phyloP scores from a whole-genome alignment of 2,329 filamentous ascomycete genomes.

The Exophiala calicioides region DNA sequence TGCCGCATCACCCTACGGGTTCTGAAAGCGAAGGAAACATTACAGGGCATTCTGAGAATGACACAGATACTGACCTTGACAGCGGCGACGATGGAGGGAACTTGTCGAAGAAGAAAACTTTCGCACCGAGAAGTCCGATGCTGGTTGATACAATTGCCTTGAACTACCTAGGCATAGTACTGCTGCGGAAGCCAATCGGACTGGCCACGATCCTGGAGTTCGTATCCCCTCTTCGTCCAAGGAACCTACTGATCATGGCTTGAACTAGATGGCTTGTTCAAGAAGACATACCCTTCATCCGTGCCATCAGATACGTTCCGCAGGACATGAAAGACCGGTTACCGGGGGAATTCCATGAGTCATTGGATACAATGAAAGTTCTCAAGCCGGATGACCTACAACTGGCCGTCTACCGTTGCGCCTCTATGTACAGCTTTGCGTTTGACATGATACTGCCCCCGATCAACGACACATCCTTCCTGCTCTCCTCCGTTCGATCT shows the following conservation, averaged over 20 bases:
- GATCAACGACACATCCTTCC: slow-evolving; percentile 67
- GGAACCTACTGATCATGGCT: too few relatives aligned
- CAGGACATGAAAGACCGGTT: slow-evolving; percentile 47
- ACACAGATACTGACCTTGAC: slow-evolving; percentile 26
- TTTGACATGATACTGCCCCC: slow-evolving; percentile 72
- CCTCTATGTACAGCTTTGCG: slow-evolving; percentile 64
- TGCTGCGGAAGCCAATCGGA: slow-evolving; percentile 75
- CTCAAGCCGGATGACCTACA: slow-evolving; percentile 63
- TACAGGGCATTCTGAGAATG: slow-evolving; percentile 41
- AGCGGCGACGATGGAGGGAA: slow-evolving; percentile 35
- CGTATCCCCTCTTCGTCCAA: too few relatives aligned
- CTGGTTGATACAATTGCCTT: slow-evolving; percentile 74
- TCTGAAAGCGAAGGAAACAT: slow-evolving; percentile 5
- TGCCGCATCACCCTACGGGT: not conserved
- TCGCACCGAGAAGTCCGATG: slow-evolving; percentile 54
- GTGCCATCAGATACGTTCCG: slow-evolving; percentile 54
- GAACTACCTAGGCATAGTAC: slow-evolving; percentile 75
- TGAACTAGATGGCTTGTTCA: slow-evolving; percentile 67
- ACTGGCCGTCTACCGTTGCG: slow-evolving; percentile 60
- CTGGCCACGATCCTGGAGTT: slow-evolving; percentile 67
- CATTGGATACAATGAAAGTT: slow-evolving; percentile 45
- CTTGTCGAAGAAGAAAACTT: slow-evolving; percentile 39
- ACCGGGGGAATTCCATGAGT: slow-evolving; percentile 42
- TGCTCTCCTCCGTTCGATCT: slow-evolving; percentile 69
- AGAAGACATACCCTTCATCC: slow-evolving; percentile 70